Evolutionary conservation across 2,329 filamentous ascomycete genomes (phyloP).

Genomic region (Exophiala oligosperma): DNA sequence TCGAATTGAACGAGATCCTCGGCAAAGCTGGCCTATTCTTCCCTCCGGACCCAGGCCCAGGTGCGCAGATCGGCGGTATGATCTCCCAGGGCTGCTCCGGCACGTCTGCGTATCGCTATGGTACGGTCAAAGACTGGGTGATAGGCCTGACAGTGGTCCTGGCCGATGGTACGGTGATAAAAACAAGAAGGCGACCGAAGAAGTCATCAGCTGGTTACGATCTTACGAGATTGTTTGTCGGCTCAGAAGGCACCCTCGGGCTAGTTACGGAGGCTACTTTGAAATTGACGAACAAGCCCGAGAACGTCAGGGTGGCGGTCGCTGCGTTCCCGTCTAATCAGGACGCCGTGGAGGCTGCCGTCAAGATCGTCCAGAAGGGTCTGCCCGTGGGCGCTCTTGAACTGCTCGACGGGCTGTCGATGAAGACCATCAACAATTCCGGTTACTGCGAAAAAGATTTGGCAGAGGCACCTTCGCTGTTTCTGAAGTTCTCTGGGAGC

Average conservation of each 20-base stretch:
- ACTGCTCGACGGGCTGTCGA: conserved; percentile 86
- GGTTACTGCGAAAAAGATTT: conserved; percentile 64
- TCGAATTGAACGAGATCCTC: conserved; percentile 76
- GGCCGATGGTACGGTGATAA: conserved; percentile 67
- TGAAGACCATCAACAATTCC: conserved; percentile 76
- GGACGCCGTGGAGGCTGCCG: conserved; percentile 72
- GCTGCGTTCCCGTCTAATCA: conserved; percentile 77
- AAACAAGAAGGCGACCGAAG: conserved; percentile 69
- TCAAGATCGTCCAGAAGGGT: conserved; percentile 72
- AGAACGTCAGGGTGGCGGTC: conserved; percentile 75
- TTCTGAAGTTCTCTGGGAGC: conserved; percentile 79
- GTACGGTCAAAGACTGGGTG: conserved; percentile 76
- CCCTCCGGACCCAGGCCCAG: conserved; percentile 80
- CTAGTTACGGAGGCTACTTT: conserved; percentile 81
- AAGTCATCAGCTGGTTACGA: conserved; percentile 85
- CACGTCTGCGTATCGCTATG: conserved; percentile 64
- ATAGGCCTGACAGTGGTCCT: conserved; percentile 70
- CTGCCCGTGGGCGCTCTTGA: conserved; percentile 77
- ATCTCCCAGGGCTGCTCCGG: conserved; percentile 68
- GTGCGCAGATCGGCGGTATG: conserved; percentile 59
- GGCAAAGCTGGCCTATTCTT: conserved; percentile 80
- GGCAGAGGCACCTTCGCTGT: conserved; percentile 73
- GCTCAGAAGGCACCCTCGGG: conserved; percentile 78
- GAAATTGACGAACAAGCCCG: conserved; percentile 74
- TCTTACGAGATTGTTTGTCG: conserved; percentile 75